These are phyloP conservation scores for Colletotrichum sojae DNA, from an alignment of 2,329 filamentous ascomycete genomes.

Conservation along the genomic window DNA sequence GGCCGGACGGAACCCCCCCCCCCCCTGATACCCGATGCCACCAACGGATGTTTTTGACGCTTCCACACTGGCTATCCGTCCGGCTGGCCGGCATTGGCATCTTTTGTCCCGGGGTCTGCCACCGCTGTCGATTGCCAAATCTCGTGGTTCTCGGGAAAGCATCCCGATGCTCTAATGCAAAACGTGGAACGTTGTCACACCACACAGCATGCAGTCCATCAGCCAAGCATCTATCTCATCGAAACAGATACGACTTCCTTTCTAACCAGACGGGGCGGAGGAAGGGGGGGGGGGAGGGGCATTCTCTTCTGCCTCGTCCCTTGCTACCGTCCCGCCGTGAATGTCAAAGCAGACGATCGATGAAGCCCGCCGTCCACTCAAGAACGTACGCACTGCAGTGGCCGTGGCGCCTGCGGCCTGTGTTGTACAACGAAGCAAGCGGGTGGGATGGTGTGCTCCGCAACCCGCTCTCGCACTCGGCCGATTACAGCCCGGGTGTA, in stretches of 20 bases:
- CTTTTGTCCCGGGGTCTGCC: neutral
- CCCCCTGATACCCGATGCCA: neutral
- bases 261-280: neutral
- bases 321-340: neutral
- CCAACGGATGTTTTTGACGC: neutral
- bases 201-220: slow-evolving; percentile 7
- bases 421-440: slow-evolving; percentile 23
- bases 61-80: no score
- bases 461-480: slow-evolving; percentile 3
- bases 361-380: slow-evolving; percentile 11
- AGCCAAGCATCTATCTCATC: neutral
- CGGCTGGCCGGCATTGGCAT: neutral
- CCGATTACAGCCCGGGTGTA: slow-evolving; percentile 22
- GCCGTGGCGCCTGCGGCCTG: slow-evolving; percentile 11
- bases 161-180: neutral
- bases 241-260: neutral
- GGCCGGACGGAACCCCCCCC: neutral
- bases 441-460: neutral
- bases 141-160: neutral
- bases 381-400: neutral
- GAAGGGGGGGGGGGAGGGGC: neutral
- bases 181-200: slow-evolving; percentile 5
- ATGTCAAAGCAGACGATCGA: slow-evolving; percentile 9
- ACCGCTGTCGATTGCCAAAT: neutral
- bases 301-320: neutral